Evolutionary conservation across 1,284 basidiomycete species (phyloP), one percentile per base, ranked within the genome.

Genomic region (Heterobasidion annosum): DNA sequence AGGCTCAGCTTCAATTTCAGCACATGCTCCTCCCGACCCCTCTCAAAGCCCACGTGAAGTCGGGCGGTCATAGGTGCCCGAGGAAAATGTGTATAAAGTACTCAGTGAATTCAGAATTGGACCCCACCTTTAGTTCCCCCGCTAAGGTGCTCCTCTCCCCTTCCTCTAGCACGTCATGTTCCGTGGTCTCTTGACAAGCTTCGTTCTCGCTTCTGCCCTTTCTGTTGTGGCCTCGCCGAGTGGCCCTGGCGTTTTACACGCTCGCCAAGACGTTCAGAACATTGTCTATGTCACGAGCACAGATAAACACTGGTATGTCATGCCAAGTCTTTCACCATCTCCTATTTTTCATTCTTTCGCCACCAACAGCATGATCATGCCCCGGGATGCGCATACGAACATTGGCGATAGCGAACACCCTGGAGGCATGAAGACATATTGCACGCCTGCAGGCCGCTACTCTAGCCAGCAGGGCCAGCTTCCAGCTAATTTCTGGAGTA

Each of bases 361-460:
- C 25, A 25, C 25, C 25, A 25, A 25, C 25, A 58, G 59, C 52
- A 58, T 60, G 57, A 55, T 58, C 16, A 50, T 57, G 50, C 62
- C 52, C 48, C 74, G 73, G 43, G 57, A 69, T 47, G 60, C 70
- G 2, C 72, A 76, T 59, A 78, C 77, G n/a, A 69, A 77, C 56
- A 72, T 80, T 50, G 77, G 78, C 1, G 75, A 77, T 55, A 76
- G 73, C 58, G 78, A 79, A 58, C 66, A 72, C 53, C 74, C 76
- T 0, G 73, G 75, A 42, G 77, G 77, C 5, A 78, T 71, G 68
- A 69, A 70, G 56, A 73, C 74, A 1, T 79, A 76, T 59, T 79
- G 77, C 58, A 73, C 77, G 1, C 60, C 69, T 10, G 61, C 62
- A 0, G 73, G 67, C 2, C 63, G 63, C 2, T 68, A 66, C 55